Percentiles rank a stretch among this genome's conserved stretches.
Conservation (phyloP, 2,329 filamentous ascomycete genomes). For the Conoideocrella luteorostrata region DNA sequence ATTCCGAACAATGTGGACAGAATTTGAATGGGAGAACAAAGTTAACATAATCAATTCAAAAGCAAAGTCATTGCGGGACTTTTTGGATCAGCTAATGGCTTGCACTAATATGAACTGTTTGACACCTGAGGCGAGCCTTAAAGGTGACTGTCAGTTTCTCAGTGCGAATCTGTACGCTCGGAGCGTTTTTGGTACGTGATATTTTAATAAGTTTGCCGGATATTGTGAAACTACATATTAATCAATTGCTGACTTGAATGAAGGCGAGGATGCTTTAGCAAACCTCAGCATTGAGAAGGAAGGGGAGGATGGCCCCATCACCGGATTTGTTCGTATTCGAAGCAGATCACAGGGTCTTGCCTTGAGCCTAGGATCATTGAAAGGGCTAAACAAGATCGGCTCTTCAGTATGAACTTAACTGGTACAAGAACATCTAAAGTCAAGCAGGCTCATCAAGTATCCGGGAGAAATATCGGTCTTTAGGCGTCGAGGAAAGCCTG, state of each 20-base stretch:
- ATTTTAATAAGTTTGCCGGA: too few species aligned
- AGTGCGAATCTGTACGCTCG: slow-evolving; percentile 94
- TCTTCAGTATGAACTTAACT: slow-evolving; percentile 21
- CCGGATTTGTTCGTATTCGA: slow-evolving; percentile 94
- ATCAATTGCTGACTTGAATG: slow-evolving; percentile 17
- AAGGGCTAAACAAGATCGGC: slow-evolving; percentile 82
- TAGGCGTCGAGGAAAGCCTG: background rate
- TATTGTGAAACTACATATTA: too few species aligned
- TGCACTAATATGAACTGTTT: slow-evolving; percentile 98
- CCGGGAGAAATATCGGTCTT: too few species aligned
- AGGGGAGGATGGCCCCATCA: slow-evolving; percentile 89
- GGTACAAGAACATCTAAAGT: background rate
- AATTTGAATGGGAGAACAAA: slow-evolving; percentile 99
- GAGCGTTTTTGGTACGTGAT: slow-evolving; percentile 88
- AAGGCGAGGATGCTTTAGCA: slow-evolving; percentile 95
- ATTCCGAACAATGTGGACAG: slow-evolving; percentile 99
- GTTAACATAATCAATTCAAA: slow-evolving; percentile 99
- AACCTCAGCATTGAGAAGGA: slow-evolving; percentile 98
- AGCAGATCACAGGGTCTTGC: slow-evolving; percentile 94
- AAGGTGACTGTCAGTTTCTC: slow-evolving; percentile 96
- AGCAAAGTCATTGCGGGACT: slow-evolving; percentile 83
- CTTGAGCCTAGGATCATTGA: slow-evolving; percentile 86
- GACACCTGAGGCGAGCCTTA: slow-evolving; percentile 90
- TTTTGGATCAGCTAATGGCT: slow-evolving; percentile 91
- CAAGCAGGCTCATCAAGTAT: background rate